Conservation (phyloP, 257 asterid genomes). For the Cordia subcordata region DNA sequence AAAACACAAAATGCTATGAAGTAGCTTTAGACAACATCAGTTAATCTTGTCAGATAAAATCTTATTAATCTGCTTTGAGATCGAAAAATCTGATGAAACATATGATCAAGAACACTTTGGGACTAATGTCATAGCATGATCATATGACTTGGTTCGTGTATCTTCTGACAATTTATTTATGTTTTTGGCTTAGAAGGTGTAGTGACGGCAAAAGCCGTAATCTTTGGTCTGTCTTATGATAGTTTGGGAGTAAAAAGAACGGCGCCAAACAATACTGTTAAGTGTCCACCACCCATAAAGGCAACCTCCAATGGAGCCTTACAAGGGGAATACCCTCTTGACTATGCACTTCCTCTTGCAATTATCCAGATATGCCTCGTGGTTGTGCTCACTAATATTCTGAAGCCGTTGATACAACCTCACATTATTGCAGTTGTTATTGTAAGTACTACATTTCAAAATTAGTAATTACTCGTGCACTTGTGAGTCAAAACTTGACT, state of each 20-base stretch:
- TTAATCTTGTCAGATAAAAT: too few relatives aligned
- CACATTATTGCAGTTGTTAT: constrained; percentile 17
- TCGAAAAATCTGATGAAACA: neutral
- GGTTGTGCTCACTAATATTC: constrained; percentile 10
- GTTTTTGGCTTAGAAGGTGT: neutral
- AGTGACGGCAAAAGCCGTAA: neutral
- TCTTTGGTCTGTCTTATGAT: too few relatives aligned
- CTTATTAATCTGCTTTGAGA: too few relatives aligned
- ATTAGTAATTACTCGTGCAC: too few relatives aligned
- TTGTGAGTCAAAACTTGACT: too few relatives aligned
- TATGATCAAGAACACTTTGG: neutral
- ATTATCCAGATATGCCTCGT: constrained; percentile 20
- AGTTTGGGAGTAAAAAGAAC: neutral
- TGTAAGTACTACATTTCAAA: constrained; percentile 5
- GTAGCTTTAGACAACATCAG: too few relatives aligned
- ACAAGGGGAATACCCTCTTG: constrained; percentile 18
- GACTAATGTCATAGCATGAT: neutral
- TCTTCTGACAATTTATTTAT: neutral
- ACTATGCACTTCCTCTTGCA: constrained; percentile 17
- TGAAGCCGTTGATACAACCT: constrained; percentile 16
- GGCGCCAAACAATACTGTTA: constrained; percentile 10
- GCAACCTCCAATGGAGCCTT: constrained; percentile 19
- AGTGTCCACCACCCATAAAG: constrained; percentile 13
- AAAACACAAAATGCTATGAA: too few relatives aligned
- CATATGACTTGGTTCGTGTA: neutral